phyloP scores from a whole-genome alignment of 192 early-diverging fungal species.

The Piromyces finnis region DNA sequence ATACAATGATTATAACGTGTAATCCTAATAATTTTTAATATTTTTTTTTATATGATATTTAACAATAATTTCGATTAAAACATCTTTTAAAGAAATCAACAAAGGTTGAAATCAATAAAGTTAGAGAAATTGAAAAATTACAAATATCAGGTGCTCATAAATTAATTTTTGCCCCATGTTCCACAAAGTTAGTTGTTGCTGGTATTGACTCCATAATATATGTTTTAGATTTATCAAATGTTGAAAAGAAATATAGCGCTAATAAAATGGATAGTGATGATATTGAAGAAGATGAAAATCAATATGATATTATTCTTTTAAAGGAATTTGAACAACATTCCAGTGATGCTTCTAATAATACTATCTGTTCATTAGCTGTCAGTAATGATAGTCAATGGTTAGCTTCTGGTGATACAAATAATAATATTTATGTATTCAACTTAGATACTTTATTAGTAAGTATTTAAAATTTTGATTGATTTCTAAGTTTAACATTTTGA shows the following conservation, averaged over 20 bases:
- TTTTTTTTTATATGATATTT: too few relatives aligned
- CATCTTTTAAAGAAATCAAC: slow-evolving; percentile 1
- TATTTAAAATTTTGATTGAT: too few relatives aligned
- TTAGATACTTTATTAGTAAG: slow-evolving; percentile 48
- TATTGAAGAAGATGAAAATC: slow-evolving; percentile 10
- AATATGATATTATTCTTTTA: not conserved
- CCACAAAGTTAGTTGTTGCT: slow-evolving; percentile 51
- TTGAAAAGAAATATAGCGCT: slow-evolving; percentile 43
- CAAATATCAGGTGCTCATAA: slow-evolving; percentile 32
- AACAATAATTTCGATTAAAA: too few relatives aligned
- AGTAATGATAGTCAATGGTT: slow-evolving; percentile 67
- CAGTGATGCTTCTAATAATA: slow-evolving; percentile 4
- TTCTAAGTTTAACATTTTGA: too few relatives aligned
- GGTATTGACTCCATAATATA: slow-evolving; percentile 56
- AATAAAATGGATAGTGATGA: slow-evolving; percentile 16
- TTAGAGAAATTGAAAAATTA: slow-evolving; percentile 6
- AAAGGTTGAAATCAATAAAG: not conserved
- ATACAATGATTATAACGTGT: too few relatives aligned
- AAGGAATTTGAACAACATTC: not conserved
- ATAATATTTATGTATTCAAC: slow-evolving; percentile 55
- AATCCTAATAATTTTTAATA: too few relatives aligned
- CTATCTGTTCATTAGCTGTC: slow-evolving; percentile 51
- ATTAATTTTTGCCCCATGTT: slow-evolving; percentile 65
- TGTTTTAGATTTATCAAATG: slow-evolving; percentile 50
- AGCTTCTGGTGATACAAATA: slow-evolving; percentile 55